Evolutionary conservation across 441 rosid genomes (phyloP).

Genomic region (Cnidoscolus chayamansa): DNA sequence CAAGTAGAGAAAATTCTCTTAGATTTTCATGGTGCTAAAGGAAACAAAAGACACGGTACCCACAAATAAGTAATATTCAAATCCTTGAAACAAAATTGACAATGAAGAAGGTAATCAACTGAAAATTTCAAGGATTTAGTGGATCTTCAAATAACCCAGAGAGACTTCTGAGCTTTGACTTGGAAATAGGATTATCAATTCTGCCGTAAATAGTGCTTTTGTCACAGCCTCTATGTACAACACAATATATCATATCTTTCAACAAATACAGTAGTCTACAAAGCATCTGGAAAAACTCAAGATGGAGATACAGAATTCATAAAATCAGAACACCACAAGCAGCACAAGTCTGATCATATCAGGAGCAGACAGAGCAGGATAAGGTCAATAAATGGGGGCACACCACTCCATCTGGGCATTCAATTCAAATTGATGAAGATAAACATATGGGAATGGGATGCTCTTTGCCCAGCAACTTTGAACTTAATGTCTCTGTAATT

Average conservation of each 20-base stretch:
- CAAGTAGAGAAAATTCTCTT: too few species aligned
- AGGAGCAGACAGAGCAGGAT: too few species aligned
- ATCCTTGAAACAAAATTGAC: not conserved
- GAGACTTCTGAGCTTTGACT: slow-evolving; percentile 1
- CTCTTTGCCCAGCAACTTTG: too few species aligned
- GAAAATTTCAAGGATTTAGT: not conserved
- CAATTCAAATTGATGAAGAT: too few species aligned
- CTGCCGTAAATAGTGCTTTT: not conserved
- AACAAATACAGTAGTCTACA: not conserved
- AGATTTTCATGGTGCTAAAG: too few species aligned
- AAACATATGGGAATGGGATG: too few species aligned
- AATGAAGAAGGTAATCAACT: slow-evolving; percentile 8
- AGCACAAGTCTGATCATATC: too few species aligned
- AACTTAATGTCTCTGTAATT: too few species aligned
- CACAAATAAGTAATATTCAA: not conserved
- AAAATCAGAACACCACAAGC: not conserved
- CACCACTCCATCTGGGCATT: too few species aligned
- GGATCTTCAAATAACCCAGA: not conserved
- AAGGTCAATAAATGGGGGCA: too few species aligned
- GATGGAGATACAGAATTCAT: not conserved
- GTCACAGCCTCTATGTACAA: not conserved
- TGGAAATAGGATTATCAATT: not conserved
- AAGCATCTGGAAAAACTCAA: not conserved
- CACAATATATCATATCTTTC: not conserved
- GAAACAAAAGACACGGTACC: too few species aligned